phyloP scores from a whole-genome alignment of 306 rosid species.

The Lithocarpus polystachyus region DNA sequence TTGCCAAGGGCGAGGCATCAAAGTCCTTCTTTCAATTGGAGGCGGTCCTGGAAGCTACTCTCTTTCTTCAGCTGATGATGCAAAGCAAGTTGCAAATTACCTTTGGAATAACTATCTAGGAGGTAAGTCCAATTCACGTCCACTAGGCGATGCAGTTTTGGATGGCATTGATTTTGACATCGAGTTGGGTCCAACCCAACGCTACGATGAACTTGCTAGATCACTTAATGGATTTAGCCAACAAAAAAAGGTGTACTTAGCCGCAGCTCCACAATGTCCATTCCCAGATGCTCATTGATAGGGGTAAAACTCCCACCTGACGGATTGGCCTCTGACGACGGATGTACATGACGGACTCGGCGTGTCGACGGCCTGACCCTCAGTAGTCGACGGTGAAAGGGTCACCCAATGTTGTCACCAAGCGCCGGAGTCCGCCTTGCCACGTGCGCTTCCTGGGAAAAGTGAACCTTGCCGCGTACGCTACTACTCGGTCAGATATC shows the following conservation, averaged over 20 bases:
- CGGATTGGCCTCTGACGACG: too few species aligned
- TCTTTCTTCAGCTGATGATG: slow-evolving; percentile 45
- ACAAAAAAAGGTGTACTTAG: slow-evolving; percentile 21
- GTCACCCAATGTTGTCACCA: too few species aligned
- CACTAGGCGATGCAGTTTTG: slow-evolving; percentile 46
- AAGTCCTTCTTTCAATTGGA: slow-evolving; percentile 65
- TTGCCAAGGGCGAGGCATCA: slow-evolving; percentile 45
- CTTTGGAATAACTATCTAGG: slow-evolving; percentile 61
- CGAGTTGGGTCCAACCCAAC: slow-evolving; percentile 22
- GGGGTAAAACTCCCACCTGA: too few species aligned
- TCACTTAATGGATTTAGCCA: slow-evolving; percentile 24
- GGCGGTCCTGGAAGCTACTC: slow-evolving; percentile 42
- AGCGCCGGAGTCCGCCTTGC: too few species aligned
- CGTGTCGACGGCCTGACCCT: too few species aligned
- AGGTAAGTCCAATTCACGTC: slow-evolving; percentile 41
- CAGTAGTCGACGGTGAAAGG: too few species aligned
- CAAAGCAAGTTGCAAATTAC: slow-evolving; percentile 32
- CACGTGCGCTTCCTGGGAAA: too few species aligned
- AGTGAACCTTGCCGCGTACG: too few species aligned
- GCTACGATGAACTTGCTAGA: slow-evolving; percentile 42
- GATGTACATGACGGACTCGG: too few species aligned
- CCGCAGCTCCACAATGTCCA: slow-evolving; percentile 69
- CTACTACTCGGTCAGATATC: too few species aligned
- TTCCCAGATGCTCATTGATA: slow-evolving; percentile 44
- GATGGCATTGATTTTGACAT: slow-evolving; percentile 70